phyloP scores from a whole-genome alignment of 768 basidiomycete species.

The Pleurotus salmoneostramineus region DNA sequence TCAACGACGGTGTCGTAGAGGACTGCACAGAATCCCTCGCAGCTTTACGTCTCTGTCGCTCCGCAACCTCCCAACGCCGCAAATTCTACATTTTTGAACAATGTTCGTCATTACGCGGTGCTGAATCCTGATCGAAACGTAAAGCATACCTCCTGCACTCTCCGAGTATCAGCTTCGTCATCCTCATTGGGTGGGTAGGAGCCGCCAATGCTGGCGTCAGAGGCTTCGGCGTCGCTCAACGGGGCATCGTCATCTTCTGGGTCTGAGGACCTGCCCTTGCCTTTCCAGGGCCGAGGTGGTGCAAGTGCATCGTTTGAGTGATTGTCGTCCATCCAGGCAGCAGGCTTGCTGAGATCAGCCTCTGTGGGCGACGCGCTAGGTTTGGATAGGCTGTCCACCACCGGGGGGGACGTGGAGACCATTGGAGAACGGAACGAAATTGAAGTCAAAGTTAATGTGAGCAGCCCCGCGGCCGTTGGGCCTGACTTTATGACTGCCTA shows the following conservation, averaged over 20 bases:
- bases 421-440: neutral
- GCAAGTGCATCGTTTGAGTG: neutral
- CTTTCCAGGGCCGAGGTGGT: conserved; percentile 17
- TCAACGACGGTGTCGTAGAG: conserved; percentile 35
- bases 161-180: conserved; percentile 61
- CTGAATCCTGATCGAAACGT: conserved; percentile 4
- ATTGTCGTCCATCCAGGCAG: neutral
- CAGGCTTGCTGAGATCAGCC: conserved; percentile 35
- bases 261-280: conserved; percentile 26
- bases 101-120: conserved; percentile 7
- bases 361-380: conserved; percentile 34
- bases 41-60: conserved; percentile 70
- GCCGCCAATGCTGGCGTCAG: conserved; percentile 13
- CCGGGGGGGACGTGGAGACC: conserved; percentile 3
- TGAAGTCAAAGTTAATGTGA: neutral
- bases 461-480: no score
- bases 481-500: no score
- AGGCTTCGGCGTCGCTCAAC: conserved; percentile 16
- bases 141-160: conserved; percentile 64
- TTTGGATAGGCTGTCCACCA: neutral
- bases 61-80: conserved; percentile 72
- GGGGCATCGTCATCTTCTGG: conserved; percentile 13
- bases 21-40: conserved; percentile 50
- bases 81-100: conserved; percentile 49
- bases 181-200: conserved; percentile 68